phyloP scores from a whole-genome alignment of 2,329 filamentous ascomycete genomes.

The Cladosporium sp. region DNA sequence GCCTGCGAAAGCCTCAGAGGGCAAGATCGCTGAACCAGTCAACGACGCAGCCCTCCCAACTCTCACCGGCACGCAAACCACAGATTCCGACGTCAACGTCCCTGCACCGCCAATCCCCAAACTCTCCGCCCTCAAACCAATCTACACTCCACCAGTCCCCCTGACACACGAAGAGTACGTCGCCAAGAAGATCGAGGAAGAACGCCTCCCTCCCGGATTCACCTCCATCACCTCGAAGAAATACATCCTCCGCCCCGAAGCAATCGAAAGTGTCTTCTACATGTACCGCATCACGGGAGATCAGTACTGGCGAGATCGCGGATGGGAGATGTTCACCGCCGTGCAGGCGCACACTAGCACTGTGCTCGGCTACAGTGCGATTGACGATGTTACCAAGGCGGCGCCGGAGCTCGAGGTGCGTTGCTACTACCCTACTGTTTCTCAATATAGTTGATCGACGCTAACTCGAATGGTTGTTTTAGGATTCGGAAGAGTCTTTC shows the following conservation, averaged over 20 bases:
- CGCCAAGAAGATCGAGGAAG: slow-evolving; percentile 38
- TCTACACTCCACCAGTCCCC: slow-evolving; percentile 32
- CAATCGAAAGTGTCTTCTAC: slow-evolving; percentile 85
- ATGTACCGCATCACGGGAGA: slow-evolving; percentile 89
- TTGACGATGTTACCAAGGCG: slow-evolving; percentile 60
- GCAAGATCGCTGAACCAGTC: background rate
- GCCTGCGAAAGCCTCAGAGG: background rate
- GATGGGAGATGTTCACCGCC: slow-evolving; percentile 81
- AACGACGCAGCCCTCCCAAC: slow-evolving; percentile 9
- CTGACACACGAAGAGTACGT: slow-evolving; percentile 35
- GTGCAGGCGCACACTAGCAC: slow-evolving; percentile 68
- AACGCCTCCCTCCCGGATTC: slow-evolving; percentile 45
- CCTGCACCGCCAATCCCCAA: slow-evolving; percentile 16
- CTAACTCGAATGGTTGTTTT: background rate
- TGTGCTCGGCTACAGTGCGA: slow-evolving; percentile 67
- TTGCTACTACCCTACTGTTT: no score
- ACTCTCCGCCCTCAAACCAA: slow-evolving; percentile 18
- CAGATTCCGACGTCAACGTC: background rate
- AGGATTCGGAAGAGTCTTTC: slow-evolving; percentile 18
- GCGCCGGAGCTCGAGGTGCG: slow-evolving; percentile 43
- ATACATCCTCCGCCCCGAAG: slow-evolving; percentile 64
- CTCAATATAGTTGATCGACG: background rate
- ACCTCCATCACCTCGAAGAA: slow-evolving; percentile 39
- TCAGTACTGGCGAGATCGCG: slow-evolving; percentile 70
- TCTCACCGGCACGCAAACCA: slow-evolving; percentile 13